Base-by-base conservation (phyloP, 805 yeast genomes). In the Danielozyma ontarioensis region DNA sequence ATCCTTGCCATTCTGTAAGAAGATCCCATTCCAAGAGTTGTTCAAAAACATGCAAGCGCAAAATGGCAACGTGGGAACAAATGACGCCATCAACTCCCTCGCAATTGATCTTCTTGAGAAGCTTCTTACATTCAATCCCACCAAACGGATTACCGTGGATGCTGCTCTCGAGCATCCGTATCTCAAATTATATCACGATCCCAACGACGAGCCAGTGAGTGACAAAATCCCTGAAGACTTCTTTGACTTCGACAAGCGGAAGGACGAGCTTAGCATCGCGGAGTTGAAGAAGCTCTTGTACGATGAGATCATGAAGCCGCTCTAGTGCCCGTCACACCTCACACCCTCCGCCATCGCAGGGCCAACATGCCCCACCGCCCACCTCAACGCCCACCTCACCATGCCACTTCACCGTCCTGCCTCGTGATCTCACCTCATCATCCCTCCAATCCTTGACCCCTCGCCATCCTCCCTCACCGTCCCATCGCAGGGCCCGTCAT, bases 111-210 rank as follows among this genome's bases (percentile, higher is more conserved):
- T 86, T 45, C 62, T 84, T 41, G 73, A 70, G 39, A 72, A 70
- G 44, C 68, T 85, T 49, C 74, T 86, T 40, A 78, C 72, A 18
- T 80, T 80, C 46, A 86, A 85, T 50, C 94, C 95, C 1, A 53
- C 68, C 2, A 69, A 78, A 48, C 66, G 95, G 44, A 76, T 83
- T 33, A 75, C 85, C 2, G 95, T 90, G 4, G 73, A 70, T 37
- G 81, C 82, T 41, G 93, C 94, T 0, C 66, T 86, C 44, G 68
- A 71, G 38, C 95, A 86, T 56, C 87, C 85, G 30, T 93, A 96
- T 84, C 80, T 94, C 55, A 62, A 71, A 32, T 74, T 83, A n/a
- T 90, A 90, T 60, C 97, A 90, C 57, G 97, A 90, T 51, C 95
- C 96, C 3, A 77, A 75, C 34, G 97, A 90, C 55, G 97, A 90